Evolutionary conservation across 257 asterid species (phyloP).

Genomic region (Nicotiana tabacum): DNA sequence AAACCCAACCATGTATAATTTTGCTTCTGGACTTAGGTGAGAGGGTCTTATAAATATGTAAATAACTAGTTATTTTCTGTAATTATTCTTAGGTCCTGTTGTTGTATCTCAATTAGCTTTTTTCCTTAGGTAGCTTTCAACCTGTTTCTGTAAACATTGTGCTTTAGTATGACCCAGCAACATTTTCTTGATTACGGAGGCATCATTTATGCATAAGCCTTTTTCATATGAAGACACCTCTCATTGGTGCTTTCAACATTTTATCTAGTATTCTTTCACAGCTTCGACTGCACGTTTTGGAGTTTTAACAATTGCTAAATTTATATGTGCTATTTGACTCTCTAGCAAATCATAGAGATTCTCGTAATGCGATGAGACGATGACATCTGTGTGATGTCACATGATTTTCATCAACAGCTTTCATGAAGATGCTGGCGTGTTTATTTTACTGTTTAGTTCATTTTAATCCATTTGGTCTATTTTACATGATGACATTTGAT

Average conservation of each 20-base stretch:
- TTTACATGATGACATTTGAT: not conserved
- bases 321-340: not conserved
- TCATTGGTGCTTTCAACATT: not conserved
- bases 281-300: not conserved
- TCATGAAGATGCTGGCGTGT: not conserved
- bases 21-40: slow-evolving; percentile 11
- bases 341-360: not conserved
- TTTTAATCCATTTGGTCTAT: not conserved
- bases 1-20: slow-evolving; percentile 7
- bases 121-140: not conserved
- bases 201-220: not conserved
- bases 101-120: slow-evolving; percentile 8
- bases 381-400: not conserved
- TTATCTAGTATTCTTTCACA: not conserved
- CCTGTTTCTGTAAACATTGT: slow-evolving; percentile 4
- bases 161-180: slow-evolving; percentile 3
- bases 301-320: not conserved
- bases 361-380: not conserved
- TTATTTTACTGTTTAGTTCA: not conserved
- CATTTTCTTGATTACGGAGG: not conserved
- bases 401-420: not conserved
- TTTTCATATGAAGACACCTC: not conserved
- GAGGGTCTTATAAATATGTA: slow-evolving; percentile 1
- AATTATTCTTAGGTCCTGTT: slow-evolving; percentile 12
- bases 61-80: slow-evolving; percentile 19